These are phyloP conservation scores for Haplosporangium gracile DNA, from an alignment of 192 early-diverging fungal species.

Conservation along the genomic window DNA sequence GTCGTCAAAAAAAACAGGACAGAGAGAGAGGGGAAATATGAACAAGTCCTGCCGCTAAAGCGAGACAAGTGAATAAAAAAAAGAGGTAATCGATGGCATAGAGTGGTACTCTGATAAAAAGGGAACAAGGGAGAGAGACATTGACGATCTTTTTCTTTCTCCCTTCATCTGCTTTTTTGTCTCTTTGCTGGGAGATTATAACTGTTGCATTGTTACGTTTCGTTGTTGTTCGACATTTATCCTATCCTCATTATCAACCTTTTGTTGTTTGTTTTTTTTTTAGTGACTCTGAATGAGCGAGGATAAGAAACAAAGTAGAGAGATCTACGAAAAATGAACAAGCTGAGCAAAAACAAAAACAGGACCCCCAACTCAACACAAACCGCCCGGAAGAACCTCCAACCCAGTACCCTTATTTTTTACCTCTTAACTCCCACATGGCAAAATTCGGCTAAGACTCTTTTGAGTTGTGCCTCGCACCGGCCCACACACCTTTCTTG, in stretches of 20 bases:
- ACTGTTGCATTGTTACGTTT: not conserved
- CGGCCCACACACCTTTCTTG: slow-evolving; percentile 3
- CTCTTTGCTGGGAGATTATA: not conserved
- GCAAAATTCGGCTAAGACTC: not conserved
- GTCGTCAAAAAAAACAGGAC: not conserved
- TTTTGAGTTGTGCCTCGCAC: not conserved
- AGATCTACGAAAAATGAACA: not conserved
- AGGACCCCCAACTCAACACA: not conserved
- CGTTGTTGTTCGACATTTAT: not conserved
- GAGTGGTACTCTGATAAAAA: not conserved
- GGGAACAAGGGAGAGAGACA: not conserved
- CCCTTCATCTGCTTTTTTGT: not conserved
- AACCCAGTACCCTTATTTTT: not conserved
- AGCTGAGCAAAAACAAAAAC: not conserved
- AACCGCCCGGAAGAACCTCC: not conserved
- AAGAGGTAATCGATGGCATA: no score
- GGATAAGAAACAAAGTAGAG: not conserved
- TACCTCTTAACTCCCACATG: not conserved
- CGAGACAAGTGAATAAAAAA: not conserved
- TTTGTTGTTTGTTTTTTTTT: not conserved
- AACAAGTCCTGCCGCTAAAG: no score
- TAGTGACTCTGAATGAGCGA: not conserved
- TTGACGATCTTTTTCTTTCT: not conserved
- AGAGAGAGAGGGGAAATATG: not conserved
- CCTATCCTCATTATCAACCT: no score